These are phyloP conservation scores for Suhomyces chickasaworum DNA, from an alignment of 1,139 yeast genomes.

Conservation along the genomic window DNA sequence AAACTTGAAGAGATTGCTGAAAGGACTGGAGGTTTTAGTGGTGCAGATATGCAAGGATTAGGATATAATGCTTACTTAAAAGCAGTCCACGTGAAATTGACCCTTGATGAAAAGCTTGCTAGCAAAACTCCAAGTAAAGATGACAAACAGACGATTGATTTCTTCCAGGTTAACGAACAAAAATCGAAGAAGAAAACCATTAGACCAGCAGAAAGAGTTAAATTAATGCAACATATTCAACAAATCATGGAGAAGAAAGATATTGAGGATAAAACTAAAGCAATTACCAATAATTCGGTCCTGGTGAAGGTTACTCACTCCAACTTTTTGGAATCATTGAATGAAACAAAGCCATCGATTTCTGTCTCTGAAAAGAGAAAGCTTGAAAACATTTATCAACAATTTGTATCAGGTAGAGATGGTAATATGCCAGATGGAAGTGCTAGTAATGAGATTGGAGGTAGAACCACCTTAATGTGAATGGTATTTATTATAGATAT, in stretches of 20 bases:
- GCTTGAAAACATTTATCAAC: conserved; percentile 63
- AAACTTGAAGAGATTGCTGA: conserved; percentile 58
- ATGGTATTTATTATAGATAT: background rate
- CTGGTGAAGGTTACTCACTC: conserved; percentile 45
- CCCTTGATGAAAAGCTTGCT: conserved; percentile 37
- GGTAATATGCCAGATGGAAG: conserved; percentile 91
- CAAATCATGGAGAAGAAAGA: conserved; percentile 30
- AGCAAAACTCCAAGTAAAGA: conserved; percentile 19
- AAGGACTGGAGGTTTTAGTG: conserved; percentile 76
- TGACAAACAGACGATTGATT: conserved; percentile 30
- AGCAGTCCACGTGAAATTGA: conserved; percentile 81
- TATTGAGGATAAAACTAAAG: conserved; percentile 8
- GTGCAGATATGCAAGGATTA: conserved; percentile 93
- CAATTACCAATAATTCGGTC: conserved; percentile 19
- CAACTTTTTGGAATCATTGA: conserved; percentile 65
- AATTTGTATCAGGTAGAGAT: conserved; percentile 77
- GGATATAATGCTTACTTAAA: conserved; percentile 89
- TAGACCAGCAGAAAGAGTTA: conserved; percentile 48
- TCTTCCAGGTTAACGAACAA: conserved; percentile 38
- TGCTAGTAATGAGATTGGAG: conserved; percentile 83
- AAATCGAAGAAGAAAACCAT: conserved; percentile 34
- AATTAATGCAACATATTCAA: conserved; percentile 50
- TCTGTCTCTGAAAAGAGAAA: conserved; percentile 70
- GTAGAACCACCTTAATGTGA: conserved; percentile 72
- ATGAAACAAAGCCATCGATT: conserved; percentile 85